These are phyloP conservation scores for Pseudogymnoascus sp. DNA, from an alignment of 2,329 filamentous ascomycete species.

Conservation along the genomic window DNA sequence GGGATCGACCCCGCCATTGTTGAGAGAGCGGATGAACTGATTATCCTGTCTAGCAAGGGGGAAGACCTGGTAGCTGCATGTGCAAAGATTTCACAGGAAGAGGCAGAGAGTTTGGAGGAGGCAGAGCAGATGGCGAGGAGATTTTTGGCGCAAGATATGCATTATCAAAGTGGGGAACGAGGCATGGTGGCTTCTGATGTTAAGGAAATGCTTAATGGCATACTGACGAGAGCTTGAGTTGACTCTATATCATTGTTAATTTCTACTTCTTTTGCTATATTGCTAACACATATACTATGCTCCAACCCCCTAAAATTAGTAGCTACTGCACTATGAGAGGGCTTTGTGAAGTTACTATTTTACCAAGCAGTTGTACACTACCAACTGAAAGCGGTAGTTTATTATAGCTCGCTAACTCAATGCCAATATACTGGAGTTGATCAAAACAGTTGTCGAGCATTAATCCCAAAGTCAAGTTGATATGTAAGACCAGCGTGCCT, in stretches of 20 bases:
- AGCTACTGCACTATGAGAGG: not conserved
- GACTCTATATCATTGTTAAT: not conserved
- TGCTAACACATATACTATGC: not conserved
- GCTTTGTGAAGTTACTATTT: not conserved
- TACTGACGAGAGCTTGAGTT: slow-evolving; percentile 10
- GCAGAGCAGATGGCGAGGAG: slow-evolving; percentile 54
- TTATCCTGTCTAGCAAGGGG: slow-evolving; percentile 57
- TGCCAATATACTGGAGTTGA: not conserved
- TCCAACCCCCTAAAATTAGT: not conserved
- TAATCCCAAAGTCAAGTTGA: not conserved
- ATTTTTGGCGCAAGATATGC: slow-evolving; percentile 40
- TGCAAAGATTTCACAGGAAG: slow-evolving; percentile 54
- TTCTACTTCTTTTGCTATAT: not conserved
- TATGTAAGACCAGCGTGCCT: not conserved
- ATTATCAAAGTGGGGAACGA: slow-evolving; percentile 13
- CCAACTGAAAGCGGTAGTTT: not conserved
- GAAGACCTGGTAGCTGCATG: slow-evolving; percentile 71
- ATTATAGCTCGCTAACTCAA: not conserved
- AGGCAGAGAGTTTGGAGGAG: slow-evolving; percentile 56
- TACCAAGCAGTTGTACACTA: not conserved
- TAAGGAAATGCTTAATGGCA: slow-evolving; percentile 23
- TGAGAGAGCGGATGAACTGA: slow-evolving; percentile 65
- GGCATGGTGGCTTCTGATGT: slow-evolving; percentile 15
- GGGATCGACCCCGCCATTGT: slow-evolving; percentile 68
- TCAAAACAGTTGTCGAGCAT: not conserved